Evolutionary conservation across 352 stramenopile species (phyloP), one percentile per base, ranked within the genome.

Genomic region (Aphanomyces astaci): DNA sequence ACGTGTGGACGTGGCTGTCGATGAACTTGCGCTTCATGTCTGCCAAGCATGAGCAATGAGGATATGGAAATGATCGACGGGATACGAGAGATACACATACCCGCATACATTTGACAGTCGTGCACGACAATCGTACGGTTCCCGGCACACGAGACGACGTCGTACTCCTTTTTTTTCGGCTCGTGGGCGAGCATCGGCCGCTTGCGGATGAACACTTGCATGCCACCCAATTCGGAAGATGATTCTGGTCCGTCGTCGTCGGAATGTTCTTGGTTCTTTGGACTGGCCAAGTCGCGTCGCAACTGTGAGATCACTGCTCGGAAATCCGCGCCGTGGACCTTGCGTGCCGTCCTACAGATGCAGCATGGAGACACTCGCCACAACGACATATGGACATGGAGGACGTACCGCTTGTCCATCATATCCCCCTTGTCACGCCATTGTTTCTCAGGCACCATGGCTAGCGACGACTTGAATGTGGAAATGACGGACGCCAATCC

Each of bases 1-100:
- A 92, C 27, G 75, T 76, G 71, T 90, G 90, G 40, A 79, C 72
- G 65, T 85, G 83, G 22, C 77, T 86, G 31, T 89, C 86, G 56
- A 95, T 79, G 62, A 88, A 88, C 82, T 94, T 94, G 72, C 90
- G 83, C 36, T 80, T 80, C 88, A 96, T 96, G 63, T 97, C 89
- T 78, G 48, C 28, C 19, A 31, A 1, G 0, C 11, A 28, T 15
- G 22, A 24, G 51, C 36, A 43, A 15, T 7, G 15, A 49, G 36
- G 36, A 5, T 39, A n/a, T n/a, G n/a, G n/a, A n/a, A n/a, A n/a
- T 31, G 49, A 27, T 28, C 9, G 17, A 25, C 19, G 25, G 5
- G 7, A 27, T 7, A 2, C n/a, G n/a, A n/a, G 10, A 22, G 2
- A 39, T 5, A 25, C n/a, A 36, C 62, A n/a, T 30, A 86, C 78